These are phyloP conservation scores for Gaultheria prostrata DNA, from an alignment of 148 eudicot genomes.

Conservation along the genomic window DNA sequence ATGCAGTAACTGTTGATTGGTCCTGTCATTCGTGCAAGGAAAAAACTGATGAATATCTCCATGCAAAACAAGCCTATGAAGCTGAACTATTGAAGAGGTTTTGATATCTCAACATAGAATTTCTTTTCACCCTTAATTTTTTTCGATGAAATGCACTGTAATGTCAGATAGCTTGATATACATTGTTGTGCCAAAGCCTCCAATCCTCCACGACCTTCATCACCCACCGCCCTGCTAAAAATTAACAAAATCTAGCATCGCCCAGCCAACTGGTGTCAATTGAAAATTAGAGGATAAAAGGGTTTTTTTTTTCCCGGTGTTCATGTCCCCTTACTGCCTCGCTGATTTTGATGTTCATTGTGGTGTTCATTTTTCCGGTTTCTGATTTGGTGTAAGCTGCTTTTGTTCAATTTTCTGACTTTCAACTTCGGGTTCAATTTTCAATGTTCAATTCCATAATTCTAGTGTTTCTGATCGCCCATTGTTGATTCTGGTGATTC, in stretches of 20 bases:
- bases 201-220: background rate
- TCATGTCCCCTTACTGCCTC: background rate
- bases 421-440: background rate
- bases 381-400: background rate
- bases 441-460: background rate
- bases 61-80: conserved; percentile 59
- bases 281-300: background rate
- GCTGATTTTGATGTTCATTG: background rate
- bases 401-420: background rate
- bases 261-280: background rate
- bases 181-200: background rate
- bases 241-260: background rate
- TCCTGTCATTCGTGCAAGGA: conserved; percentile 85
- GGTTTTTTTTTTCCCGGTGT: background rate
- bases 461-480: background rate
- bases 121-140: background rate
- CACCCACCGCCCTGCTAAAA: background rate
- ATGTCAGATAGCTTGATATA: background rate
- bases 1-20: conserved; percentile 63
- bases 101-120: background rate
- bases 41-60: conserved; percentile 80
- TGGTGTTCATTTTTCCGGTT: background rate
- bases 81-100: conserved; percentile 82
- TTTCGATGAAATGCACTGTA: no score
- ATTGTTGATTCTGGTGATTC: background rate